Conservation (phyloP, 1,284 basidiomycete species). For the Pisolithus thermaeus region DNA sequence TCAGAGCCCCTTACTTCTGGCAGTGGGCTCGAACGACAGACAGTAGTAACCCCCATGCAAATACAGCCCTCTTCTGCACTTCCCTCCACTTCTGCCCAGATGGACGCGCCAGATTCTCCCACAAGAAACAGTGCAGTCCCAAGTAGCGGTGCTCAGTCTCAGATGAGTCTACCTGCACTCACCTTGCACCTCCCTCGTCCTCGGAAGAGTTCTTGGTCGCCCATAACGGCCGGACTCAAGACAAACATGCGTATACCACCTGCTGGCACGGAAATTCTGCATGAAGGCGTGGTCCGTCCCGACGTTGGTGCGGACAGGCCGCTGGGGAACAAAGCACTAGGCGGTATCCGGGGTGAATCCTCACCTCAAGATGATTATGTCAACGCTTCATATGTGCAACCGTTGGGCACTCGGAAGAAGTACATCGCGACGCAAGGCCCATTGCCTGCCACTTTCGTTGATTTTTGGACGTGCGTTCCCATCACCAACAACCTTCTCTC, state of each 20-base stretch:
- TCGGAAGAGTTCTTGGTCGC: background rate
- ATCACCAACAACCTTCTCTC: background rate
- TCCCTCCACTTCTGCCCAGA: background rate
- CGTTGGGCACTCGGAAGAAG: conserved; percentile 68
- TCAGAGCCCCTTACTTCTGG: conserved; percentile 19
- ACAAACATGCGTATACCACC: background rate
- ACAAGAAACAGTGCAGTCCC: too few species aligned
- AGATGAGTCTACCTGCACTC: background rate
- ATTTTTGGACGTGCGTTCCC: conserved; percentile 90
- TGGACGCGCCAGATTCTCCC: too few species aligned
- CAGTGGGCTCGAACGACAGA: conserved; percentile 22
- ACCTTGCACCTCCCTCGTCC: background rate
- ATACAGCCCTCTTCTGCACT: conserved; percentile 5
- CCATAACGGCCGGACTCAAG: background rate
- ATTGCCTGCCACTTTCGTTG: conserved; percentile 80
- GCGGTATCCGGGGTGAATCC: conserved; percentile 6
- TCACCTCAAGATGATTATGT: conserved; percentile 77
- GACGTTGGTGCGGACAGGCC: background rate
- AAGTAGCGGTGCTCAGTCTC: background rate
- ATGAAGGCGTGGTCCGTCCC: background rate
- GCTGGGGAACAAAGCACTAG: background rate
- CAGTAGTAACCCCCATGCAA: conserved; percentile 20
- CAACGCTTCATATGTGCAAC: conserved; percentile 89
- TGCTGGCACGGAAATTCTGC: background rate
- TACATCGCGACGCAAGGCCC: conserved; percentile 98